phyloP scores from a whole-genome alignment of 768 basidiomycete species.

The Rhizopogon salebrosus region DNA sequence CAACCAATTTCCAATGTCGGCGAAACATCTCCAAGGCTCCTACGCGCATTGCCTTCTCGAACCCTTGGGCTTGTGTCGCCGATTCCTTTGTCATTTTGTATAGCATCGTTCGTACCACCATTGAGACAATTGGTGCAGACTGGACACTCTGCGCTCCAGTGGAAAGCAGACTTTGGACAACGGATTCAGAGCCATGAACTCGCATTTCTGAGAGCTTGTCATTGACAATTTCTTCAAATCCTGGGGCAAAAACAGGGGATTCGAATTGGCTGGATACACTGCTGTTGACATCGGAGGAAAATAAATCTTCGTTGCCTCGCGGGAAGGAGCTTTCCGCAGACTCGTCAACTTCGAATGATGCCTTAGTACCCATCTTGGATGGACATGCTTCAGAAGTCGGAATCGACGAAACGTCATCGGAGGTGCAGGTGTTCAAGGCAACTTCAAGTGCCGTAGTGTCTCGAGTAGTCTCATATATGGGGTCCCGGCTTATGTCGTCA shows the following conservation, averaged over 20 bases:
- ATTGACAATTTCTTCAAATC: conserved; percentile 10
- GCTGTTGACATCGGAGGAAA: conserved; percentile 11
- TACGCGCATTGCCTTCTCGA: conserved; percentile 5
- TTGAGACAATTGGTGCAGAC: conserved; percentile 2
- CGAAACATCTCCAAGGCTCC: conserved; percentile 6
- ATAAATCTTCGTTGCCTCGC: background rate
- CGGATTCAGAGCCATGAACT: background rate
- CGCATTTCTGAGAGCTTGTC: background rate
- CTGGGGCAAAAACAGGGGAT: background rate
- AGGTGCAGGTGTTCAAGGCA: background rate
- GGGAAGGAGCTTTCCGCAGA: background rate
- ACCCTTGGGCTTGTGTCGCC: background rate
- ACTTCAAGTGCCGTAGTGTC: conserved; percentile 1
- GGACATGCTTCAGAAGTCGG: background rate
- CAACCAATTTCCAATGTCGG: conserved; percentile 11
- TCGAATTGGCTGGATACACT: background rate
- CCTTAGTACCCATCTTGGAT: background rate
- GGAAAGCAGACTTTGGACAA: conserved; percentile 4
- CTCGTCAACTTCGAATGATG: background rate
- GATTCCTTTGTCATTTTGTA: conserved; percentile 1
- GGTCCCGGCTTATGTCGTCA: conserved; percentile 1
- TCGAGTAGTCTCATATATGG: background rate
- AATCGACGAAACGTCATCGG: background rate
- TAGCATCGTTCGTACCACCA: conserved; percentile 1
- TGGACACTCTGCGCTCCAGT: conserved; percentile 1